These are phyloP conservation scores for Mycena chlorophos DNA, from an alignment of 768 basidiomycete species.

Conservation along the genomic window DNA sequence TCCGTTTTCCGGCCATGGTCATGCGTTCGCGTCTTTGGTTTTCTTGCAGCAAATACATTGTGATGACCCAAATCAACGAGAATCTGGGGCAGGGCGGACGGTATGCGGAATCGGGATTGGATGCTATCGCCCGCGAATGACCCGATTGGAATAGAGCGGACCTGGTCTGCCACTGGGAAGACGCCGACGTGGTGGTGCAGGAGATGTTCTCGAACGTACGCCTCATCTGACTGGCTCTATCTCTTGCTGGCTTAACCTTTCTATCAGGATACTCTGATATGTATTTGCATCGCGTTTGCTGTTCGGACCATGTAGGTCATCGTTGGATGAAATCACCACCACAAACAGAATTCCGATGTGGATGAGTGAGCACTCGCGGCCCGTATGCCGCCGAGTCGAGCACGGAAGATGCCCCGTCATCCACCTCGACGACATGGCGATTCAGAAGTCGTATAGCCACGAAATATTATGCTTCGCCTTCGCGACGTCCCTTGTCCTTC, in stretches of 20 bases:
- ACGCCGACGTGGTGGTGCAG: slow-evolving; percentile 73
- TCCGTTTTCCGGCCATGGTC: background rate
- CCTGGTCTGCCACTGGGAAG: slow-evolving; percentile 87
- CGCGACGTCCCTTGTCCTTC: too few relatives aligned
- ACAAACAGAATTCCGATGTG: background rate
- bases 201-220: slow-evolving; percentile 80
- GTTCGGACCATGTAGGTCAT: slow-evolving; percentile 41
- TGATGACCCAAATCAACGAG: slow-evolving; percentile 82
- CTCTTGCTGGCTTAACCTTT: slow-evolving; percentile 3
- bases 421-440: background rate
- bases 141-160: slow-evolving; percentile 54
- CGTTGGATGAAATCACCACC: slow-evolving; percentile 4
- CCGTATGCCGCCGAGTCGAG: background rate
- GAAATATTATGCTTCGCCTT: slow-evolving; percentile 4
- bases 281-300: slow-evolving; percentile 64
- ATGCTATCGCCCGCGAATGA: slow-evolving; percentile 9
- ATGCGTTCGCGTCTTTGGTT: slow-evolving; percentile 10
- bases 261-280: slow-evolving; percentile 67
- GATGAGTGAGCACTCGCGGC: background rate
- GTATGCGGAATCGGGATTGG: slow-evolving; percentile 42
- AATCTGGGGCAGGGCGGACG: slow-evolving; percentile 84
- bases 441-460: slow-evolving; percentile 3
- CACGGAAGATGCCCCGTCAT: too few relatives aligned
- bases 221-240: slow-evolving; percentile 19
- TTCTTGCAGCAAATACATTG: slow-evolving; percentile 74